Evolutionary conservation across 148 eudicot genomes (phyloP), one percentile per base, ranked within the genome.

Genomic region (Bassia scoparia): DNA sequence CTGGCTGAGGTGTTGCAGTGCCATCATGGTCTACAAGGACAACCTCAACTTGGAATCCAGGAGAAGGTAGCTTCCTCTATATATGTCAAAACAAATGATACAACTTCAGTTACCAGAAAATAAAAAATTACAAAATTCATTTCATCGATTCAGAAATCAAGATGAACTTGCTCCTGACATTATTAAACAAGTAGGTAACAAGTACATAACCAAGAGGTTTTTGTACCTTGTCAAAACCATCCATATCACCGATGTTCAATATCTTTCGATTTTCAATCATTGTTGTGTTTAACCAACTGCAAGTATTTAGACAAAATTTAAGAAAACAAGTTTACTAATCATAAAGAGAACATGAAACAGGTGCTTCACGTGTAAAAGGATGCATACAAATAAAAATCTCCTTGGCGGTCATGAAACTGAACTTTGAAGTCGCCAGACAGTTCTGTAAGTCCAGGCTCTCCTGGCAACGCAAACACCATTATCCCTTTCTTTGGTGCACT

Each of bases 271-370:
- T 92, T 74, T 92, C 99, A 29, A 84, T 78, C 99, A 96, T 96
- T 66, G 99, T 91, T 18, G 99, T 95, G 85, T 95, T 95, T 67
- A 95, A 77, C 97, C 99, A 95, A 78, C 99, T 95, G 91, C 64
- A 78, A 43, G 50, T n/a, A 54, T 65, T 70, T 23, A 75, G 27
- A 66, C 26, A 4, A 5, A 38, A 52, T 56, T 10, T 11, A 69
- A 56, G 48, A 76, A 61, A 30, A 64, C 26, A 8, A 18, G 7
- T 6, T 34, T 44, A n/a, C 43, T 2, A 75, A 68, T 49, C n/a
- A 56, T 20, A 58, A 29, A 12, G 23, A 76, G 72, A 61, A 67
- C 11, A 72, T 34, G 23, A 41, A 64, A 59, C 18, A 44, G 73
- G 26, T 61, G 74, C 53, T 26, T 72, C 50, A 48, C 65, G 55